Conservation (phyloP, 805 yeast genomes). For the Candida cerambycidarum region DNA sequence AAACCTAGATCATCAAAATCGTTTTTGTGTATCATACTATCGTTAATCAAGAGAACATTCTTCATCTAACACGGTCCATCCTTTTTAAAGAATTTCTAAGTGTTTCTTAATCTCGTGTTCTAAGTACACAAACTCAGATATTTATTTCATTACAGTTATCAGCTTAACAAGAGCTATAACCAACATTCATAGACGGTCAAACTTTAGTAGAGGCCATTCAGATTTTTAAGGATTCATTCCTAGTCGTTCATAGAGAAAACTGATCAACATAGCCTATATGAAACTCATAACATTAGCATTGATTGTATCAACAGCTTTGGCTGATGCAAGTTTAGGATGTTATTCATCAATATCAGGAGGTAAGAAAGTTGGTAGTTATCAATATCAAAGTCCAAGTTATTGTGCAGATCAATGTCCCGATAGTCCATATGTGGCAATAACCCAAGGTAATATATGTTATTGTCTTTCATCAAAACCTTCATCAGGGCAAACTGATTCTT, state of each 20-base stretch:
- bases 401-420: constrained; percentile 32
- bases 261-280: too few relatives aligned
- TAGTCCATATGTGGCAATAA: constrained; percentile 39
- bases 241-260: too few relatives aligned
- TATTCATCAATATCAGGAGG: constrained; percentile 27
- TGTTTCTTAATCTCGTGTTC: background rate
- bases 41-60: background rate
- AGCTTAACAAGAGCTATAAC: too few relatives aligned
- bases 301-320: background rate
- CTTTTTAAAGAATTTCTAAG: too few relatives aligned
- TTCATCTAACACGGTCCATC: background rate
- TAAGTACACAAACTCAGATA: too few relatives aligned
- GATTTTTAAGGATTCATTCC: too few relatives aligned
- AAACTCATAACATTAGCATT: constrained; percentile 4
- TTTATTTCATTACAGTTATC: too few relatives aligned
- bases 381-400: constrained; percentile 27
- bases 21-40: background rate
- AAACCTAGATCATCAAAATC: background rate
- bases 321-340: constrained; percentile 25
- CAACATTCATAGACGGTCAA: too few relatives aligned
- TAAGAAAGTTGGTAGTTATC: constrained; percentile 21
- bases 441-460: constrained; percentile 36
- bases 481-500: constrained; percentile 10
- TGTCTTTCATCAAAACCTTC: constrained; percentile 36
- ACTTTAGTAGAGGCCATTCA: too few relatives aligned